These are phyloP conservation scores for Saturnispora sanitii DNA, from an alignment of 805 yeast species.

Conservation along the genomic window DNA sequence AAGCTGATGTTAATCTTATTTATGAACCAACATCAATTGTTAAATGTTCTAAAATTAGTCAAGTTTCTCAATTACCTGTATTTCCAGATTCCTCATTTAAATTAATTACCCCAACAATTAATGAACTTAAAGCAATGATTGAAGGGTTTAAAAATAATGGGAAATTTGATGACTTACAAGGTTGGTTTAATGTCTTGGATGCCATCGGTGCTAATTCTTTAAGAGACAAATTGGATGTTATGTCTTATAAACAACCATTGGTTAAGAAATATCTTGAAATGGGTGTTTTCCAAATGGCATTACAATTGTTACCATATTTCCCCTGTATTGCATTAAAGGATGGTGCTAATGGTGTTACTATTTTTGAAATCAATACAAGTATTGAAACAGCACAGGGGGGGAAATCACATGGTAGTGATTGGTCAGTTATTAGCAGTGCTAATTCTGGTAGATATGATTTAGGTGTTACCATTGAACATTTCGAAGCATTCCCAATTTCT, in stretches of 20 bases:
- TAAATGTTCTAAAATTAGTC: slow-evolving; percentile 45
- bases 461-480: slow-evolving; percentile 59
- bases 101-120: slow-evolving; percentile 58
- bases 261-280: slow-evolving; percentile 23
- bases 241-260: slow-evolving; percentile 20
- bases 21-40: slow-evolving; percentile 73
- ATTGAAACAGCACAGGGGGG: slow-evolving; percentile 18
- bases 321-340: slow-evolving; percentile 59
- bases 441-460: slow-evolving; percentile 22
- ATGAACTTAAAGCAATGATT: slow-evolving; percentile 50
- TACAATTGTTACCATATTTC: slow-evolving; percentile 64
- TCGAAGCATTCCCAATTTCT: slow-evolving; percentile 28
- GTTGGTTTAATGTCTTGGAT: slow-evolving; percentile 73
- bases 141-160: slow-evolving; percentile 34
- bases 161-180: slow-evolving; percentile 40
- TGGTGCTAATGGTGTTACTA: slow-evolving; percentile 54
- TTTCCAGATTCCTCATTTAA: slow-evolving; percentile 40
- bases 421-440: slow-evolving; percentile 14
- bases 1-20: slow-evolving; percentile 28
- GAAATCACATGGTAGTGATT: slow-evolving; percentile 3
- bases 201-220: slow-evolving; percentile 41
- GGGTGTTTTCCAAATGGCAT: slow-evolving; percentile 56
- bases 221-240: slow-evolving; percentile 35
- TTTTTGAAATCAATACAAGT: slow-evolving; percentile 28
- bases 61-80: slow-evolving; percentile 25